Percentiles rank a stretch among this genome's conserved stretches.
Conservation (phyloP, 1,284 basidiomycete species). For the Pseudozyma tsukubaensis region DNA sequence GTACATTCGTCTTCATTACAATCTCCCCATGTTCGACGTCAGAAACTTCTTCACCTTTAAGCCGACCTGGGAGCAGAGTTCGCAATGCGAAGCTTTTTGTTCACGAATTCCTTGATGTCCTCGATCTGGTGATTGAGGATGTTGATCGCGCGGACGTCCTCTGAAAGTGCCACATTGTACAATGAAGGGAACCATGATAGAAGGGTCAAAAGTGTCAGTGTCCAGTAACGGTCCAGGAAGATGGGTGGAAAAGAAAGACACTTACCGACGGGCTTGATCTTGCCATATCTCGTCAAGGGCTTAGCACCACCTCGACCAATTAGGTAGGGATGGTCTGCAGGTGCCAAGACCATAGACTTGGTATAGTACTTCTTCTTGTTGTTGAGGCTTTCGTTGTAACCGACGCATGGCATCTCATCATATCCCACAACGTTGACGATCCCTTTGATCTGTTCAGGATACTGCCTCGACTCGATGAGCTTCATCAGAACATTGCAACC, state of each 20-base stretch:
- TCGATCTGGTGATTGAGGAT: constrained; percentile 21
- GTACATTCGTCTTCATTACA: no score
- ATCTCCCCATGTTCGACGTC: no score
- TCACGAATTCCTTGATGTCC: constrained; percentile 27
- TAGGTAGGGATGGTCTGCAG: constrained; percentile 34
- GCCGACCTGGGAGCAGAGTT: background rate
- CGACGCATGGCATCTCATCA: constrained; percentile 40
- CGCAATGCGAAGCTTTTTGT: constrained; percentile 14
- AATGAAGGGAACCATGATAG: background rate
- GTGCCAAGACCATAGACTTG: constrained; percentile 29
- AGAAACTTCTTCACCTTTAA: no score
- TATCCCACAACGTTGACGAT: constrained; percentile 54
- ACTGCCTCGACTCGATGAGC: constrained; percentile 74
- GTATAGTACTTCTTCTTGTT: constrained; percentile 46
- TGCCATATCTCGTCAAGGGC: constrained; percentile 37
- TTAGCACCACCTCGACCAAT: constrained; percentile 20
- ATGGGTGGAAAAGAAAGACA: background rate
- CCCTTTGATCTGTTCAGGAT: constrained; percentile 36
- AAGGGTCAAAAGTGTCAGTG: constrained; percentile 1
- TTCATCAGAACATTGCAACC: constrained; percentile 81
- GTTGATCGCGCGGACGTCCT: constrained; percentile 25
- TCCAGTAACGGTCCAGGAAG: background rate
- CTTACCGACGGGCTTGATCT: constrained; percentile 29
- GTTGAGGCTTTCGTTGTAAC: background rate
- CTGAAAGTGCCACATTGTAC: constrained; percentile 1